A percentile compares a stretch with the other conserved stretches of the same genome.
These are phyloP conservation scores for Ascochyta koolunga DNA, from an alignment of 2,329 filamentous ascomycete genomes.

Conservation along the genomic window DNA sequence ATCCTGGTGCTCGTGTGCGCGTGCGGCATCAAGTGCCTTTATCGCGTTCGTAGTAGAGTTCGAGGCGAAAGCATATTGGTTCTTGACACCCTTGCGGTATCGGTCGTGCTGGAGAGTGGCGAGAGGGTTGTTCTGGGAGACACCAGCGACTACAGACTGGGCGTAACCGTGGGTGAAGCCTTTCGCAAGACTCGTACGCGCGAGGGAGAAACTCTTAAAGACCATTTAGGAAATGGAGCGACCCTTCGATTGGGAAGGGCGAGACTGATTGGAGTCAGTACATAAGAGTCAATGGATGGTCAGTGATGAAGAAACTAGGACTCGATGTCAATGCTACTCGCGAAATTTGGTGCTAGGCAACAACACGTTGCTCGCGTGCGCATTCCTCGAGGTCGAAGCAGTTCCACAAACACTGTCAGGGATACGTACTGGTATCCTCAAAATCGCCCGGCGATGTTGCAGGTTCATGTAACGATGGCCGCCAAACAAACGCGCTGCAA, in stretches of 20 bases:
- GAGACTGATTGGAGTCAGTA: constrained; percentile 48
- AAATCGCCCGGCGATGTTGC: constrained; percentile 67
- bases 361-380: constrained; percentile 23
- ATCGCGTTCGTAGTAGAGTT: constrained; percentile 46
- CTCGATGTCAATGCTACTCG: not conserved
- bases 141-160: constrained; percentile 93
- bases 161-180: constrained; percentile 97
- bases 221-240: constrained; percentile 82
- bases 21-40: constrained; percentile 38
- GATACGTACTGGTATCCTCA: constrained; percentile 67
- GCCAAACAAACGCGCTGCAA: constrained; percentile 84
- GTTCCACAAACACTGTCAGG: constrained; percentile 4
- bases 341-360: constrained; percentile 24
- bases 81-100: constrained; percentile 60
- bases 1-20: constrained; percentile 45
- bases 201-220: constrained; percentile 77
- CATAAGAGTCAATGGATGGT: constrained; percentile 5
- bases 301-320: not conserved
- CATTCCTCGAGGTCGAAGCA: constrained; percentile 5
- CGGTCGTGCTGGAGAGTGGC: constrained; percentile 57
- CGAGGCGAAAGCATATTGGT: constrained; percentile 76
- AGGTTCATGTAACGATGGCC: constrained; percentile 99
- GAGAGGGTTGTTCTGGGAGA: constrained; percentile 65
- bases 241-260: constrained; percentile 65
- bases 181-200: constrained; percentile 97